Percentiles rank a stretch among this genome's conserved stretches.
Conservation (phyloP, 768 basidiomycete species). For the Termitomyces sp. region DNA sequence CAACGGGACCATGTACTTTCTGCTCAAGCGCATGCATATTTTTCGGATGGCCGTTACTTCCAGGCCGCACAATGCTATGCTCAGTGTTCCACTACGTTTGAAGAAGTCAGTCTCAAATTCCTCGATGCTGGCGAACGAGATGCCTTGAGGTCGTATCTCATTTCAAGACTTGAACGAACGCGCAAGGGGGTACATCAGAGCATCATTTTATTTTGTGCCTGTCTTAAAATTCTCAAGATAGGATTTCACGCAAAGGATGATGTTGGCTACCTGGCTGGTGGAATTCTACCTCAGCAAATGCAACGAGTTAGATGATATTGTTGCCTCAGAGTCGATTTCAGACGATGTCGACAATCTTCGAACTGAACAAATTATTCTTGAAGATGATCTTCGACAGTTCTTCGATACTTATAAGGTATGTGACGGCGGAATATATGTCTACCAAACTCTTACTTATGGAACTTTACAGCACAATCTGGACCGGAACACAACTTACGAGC, state of each 20-base stretch:
- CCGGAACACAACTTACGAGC: constrained; percentile 81
- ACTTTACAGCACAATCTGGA: constrained; percentile 77
- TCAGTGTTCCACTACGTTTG: constrained; percentile 82
- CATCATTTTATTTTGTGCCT: background rate
- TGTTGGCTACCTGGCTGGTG: constrained; percentile 97
- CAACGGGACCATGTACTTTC: constrained; percentile 85
- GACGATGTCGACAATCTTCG: constrained; percentile 84
- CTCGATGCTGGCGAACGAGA: constrained; percentile 88
- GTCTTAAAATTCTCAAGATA: constrained; percentile 25
- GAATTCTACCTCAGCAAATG: constrained; percentile 97
- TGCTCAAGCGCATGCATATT: constrained; percentile 78
- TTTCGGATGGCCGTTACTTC: constrained; percentile 78
- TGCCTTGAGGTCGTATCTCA: constrained; percentile 84
- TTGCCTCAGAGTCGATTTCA: constrained; percentile 80
- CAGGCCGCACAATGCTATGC: constrained; percentile 92
- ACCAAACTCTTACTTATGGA: background rate
- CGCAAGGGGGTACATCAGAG: constrained; percentile 66
- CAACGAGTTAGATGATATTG: constrained; percentile 91
- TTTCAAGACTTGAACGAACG: constrained; percentile 82
- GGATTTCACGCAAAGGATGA: constrained; percentile 94
- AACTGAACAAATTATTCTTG: constrained; percentile 75
- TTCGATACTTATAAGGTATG: constrained; percentile 90
- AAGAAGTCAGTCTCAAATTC: constrained; percentile 89
- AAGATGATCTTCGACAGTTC: constrained; percentile 92
- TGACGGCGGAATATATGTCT: background rate